Evolutionary conservation across 1,284 basidiomycete genomes (phyloP), one percentile per base, ranked within the genome.

Genomic region (Pyrrhoderma noxium): DNA sequence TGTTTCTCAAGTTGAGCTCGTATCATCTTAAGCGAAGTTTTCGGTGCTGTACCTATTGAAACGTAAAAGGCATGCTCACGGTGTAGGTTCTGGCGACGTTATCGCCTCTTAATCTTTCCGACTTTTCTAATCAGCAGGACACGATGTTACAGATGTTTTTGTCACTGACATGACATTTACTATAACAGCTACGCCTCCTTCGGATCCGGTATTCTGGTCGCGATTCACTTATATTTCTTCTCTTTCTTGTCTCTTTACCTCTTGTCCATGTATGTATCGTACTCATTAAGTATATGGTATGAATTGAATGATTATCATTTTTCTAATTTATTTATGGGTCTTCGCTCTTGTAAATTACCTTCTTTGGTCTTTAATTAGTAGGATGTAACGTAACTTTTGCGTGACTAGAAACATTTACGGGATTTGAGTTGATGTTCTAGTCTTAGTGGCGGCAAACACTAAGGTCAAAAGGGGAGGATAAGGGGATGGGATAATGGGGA

Each of bases 1-100:
- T 31, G 27, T 31, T 31, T 31, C 27, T 31, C 27, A 31, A 31
- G 27, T 31, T 31, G 27, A 31, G 11, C 27, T 31, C 11, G 27
- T 31, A 5, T 5, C 11, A 5, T 5, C 11, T 11, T 31, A 5
- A 31, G 27, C 27, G 27, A 47, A 38, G 36, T 47, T 21, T 37
- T 39, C 8, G 19, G 14, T 3, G 19, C 21, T 23, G 14, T 36
- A 25, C 18, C 35, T 38, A 43, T 43, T 43, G 41, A 43, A 22
- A 22, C 25, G 19, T 22, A 19, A 14, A 43, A 22, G 14, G 41
- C 41, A 31, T 31, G 22, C 46, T 47, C 21, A 47, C 46, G 46
- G 46, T 47, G n/a, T 38, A 47, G 46, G 41, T 43, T 31, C 46
- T 47, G 19, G 16, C 46, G 22, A 25, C 36, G 36, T 39, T 38